phyloP scores from a whole-genome alignment of 2,329 filamentous ascomycete species.

The Penicillium sp. region DNA sequence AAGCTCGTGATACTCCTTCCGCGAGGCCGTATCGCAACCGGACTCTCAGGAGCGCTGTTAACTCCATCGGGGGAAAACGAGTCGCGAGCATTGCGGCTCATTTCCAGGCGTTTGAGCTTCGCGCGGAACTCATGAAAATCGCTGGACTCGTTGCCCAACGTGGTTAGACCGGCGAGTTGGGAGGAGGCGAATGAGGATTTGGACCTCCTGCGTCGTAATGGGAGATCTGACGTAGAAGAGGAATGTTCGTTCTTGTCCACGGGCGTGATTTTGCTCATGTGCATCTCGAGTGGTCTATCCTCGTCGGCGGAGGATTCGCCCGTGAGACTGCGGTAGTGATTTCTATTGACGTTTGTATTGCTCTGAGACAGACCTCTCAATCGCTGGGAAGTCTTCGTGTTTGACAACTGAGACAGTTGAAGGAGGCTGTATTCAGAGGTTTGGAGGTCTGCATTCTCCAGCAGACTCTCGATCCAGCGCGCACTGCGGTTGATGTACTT shows the following conservation, averaged over 20 bases:
- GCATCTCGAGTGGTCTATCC: conserved; percentile 80
- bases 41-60: conserved; percentile 24
- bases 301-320: conserved; percentile 74
- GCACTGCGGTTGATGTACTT: conserved; percentile 78
- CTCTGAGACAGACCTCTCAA: background rate
- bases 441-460: conserved; percentile 43
- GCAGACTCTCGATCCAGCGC: conserved; percentile 79
- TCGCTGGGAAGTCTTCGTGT: background rate
- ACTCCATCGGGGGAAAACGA: conserved; percentile 17
- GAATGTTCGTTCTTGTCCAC: conserved; percentile 25
- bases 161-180: conserved; percentile 14
- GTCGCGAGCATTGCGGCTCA: conserved; percentile 12
- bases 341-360: conserved; percentile 12
- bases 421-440: conserved; percentile 22
- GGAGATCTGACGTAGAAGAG: conserved; percentile 2
- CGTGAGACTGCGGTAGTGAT: conserved; percentile 48
- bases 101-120: conserved; percentile 22
- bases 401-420: conserved; percentile 7
- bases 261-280: conserved; percentile 50
- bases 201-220: conserved; percentile 16
- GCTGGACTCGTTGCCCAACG: conserved; percentile 8
- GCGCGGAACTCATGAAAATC: conserved; percentile 19
- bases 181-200: conserved; percentile 22
- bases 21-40: conserved; percentile 22
- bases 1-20: conserved; percentile 54